Conservation (phyloP, 1,139 yeast genomes). For the Spathaspora sp. region DNA sequence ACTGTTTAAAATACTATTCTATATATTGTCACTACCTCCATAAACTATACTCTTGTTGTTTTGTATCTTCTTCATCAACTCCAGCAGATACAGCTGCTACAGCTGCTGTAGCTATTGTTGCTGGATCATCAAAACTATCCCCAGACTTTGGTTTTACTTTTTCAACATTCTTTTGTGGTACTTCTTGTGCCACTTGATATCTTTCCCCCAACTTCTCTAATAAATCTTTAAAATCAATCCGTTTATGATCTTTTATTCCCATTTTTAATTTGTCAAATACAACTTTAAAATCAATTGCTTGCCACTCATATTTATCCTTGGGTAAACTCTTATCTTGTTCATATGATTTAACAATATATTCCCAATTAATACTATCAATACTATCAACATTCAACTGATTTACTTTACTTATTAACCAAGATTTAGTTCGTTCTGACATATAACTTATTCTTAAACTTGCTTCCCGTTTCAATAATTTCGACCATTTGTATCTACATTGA, state of each 20-base stretch:
- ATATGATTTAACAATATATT: conserved; percentile 2
- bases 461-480: conserved; percentile 66
- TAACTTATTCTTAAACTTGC: conserved; percentile 49
- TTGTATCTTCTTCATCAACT: conserved; percentile 27
- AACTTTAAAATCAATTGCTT: conserved; percentile 32
- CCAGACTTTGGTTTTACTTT: conserved; percentile 4
- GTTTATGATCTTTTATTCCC: conserved; percentile 30
- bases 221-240: conserved; percentile 19
- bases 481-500: conserved; percentile 95
- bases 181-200: not conserved
- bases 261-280: conserved; percentile 37
- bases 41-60: conserved; percentile 35
- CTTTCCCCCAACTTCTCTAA: conserved; percentile 10
- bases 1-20: too few relatives aligned
- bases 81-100: conserved; percentile 36
- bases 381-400: conserved; percentile 37
- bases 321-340: not conserved
- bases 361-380: conserved; percentile 63
- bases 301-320: conserved; percentile 19
- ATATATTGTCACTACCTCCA: conserved; percentile 27
- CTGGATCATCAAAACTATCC: conserved; percentile 20
- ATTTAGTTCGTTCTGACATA: conserved; percentile 47
- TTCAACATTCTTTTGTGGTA: conserved; percentile 5
- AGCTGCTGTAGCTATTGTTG: conserved; percentile 36
- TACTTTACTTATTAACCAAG: not conserved